Base-by-base conservation (phyloP, 75 land plant genomes). In the Picea sitchensis region DNA sequence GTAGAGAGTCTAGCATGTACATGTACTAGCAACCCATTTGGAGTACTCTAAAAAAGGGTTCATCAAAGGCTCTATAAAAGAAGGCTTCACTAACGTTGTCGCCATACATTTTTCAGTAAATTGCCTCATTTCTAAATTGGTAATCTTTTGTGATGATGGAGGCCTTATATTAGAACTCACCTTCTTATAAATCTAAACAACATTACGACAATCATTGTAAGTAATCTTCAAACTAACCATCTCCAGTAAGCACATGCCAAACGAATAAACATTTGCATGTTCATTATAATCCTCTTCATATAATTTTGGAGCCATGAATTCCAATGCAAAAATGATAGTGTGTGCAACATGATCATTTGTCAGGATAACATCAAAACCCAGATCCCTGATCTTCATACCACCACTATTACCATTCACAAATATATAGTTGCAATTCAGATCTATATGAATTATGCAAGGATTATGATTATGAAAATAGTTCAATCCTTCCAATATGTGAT, bases 301-400 rank as follows among this genome's bases (percentile, higher is more conserved):
- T 69, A 91, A 85, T 81, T 93, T 93, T 4, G 93, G 96, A 26
- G 96, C 93, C 96, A 93, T 93, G 84, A 85, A 93, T 84, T 91
- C 92, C 13, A 93, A 93, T 44, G 93, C 91, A 9, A 93, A 93
- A 11, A 91, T 73, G 12, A 91, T 62, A 4, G 91, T 81, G 61
- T 91, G 96, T 15, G 91, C 88, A 21, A 73, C 65, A 63, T 83
- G 88, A 78, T 81, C 82, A 71, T n/a, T 77, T 86, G 3, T 81
- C 91, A 91, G 82, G 4, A 80, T 82, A 14, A 88, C 85, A 63
- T 93, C 91, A 61, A 89, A 73, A 12, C 93, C 95, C 56, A 93
- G 73, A 61, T 93, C 96, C 26, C 26, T 26, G 26, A 26, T 26
- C 26, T 26, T 26, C 26, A 26, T 26, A 26, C 26, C 26, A 26